Conservation (phyloP, 352 stramenopile genomes). For the Salisapilia sapeloensis region DNA sequence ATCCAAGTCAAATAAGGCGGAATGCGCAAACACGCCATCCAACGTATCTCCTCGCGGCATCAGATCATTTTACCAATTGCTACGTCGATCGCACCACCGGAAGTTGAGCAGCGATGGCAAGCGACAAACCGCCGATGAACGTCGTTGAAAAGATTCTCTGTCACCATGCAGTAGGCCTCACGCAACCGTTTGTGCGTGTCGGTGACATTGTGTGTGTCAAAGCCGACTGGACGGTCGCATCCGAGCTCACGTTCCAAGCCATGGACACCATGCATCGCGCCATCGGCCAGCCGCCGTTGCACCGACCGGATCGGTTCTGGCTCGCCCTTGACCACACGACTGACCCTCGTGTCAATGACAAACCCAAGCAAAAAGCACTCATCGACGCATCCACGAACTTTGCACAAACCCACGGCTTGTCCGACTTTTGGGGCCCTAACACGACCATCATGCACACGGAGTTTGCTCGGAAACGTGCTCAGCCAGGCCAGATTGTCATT, state of each 20-base stretch:
- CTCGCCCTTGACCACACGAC: constrained; percentile 68
- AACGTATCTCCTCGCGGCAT: too few relatives aligned
- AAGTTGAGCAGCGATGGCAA: too few relatives aligned
- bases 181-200: constrained; percentile 23
- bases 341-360: constrained; percentile 59
- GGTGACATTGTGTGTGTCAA: constrained; percentile 66
- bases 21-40: too few relatives aligned
- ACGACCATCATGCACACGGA: constrained; percentile 80
- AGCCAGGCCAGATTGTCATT: constrained; percentile 73
- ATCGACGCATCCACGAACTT: constrained; percentile 71
- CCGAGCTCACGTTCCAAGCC: constrained; percentile 64
- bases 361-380: constrained; percentile 60
- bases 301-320: constrained; percentile 73
- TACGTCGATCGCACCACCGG: too few relatives aligned
- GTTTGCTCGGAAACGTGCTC: constrained; percentile 60
- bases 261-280: constrained; percentile 70
- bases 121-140: constrained; percentile 39
- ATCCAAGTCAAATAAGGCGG: too few relatives aligned
- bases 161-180: constrained; percentile 39
- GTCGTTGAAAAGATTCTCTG: constrained; percentile 79
- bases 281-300: constrained; percentile 48
- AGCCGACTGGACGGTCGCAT: constrained; percentile 65
- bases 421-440: constrained; percentile 67
- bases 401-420: constrained; percentile 43
- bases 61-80: too few relatives aligned